Evolutionary conservation across 2,329 filamentous ascomycete genomes (phyloP).

Genomic region (Rasamsonia emersonii): DNA sequence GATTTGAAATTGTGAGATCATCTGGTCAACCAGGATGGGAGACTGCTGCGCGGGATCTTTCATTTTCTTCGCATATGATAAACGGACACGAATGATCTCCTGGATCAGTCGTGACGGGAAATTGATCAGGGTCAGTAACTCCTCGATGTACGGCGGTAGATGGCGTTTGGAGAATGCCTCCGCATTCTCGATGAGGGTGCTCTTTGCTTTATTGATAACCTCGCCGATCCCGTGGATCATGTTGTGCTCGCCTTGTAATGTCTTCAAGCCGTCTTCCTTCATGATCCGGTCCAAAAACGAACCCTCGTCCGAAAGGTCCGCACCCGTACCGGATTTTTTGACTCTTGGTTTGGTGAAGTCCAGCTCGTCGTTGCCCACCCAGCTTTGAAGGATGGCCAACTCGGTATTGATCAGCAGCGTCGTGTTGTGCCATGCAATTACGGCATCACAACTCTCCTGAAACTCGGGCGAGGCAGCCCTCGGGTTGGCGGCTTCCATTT

Average conservation of each 20-base stretch:
- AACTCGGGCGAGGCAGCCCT: constrained; percentile 69
- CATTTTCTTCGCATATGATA: constrained; percentile 89
- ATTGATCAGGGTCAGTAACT: constrained; percentile 90
- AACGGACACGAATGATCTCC: constrained; percentile 86
- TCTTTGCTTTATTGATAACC: constrained; percentile 89
- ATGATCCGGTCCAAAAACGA: constrained; percentile 90
- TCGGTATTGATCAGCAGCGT: constrained; percentile 94
- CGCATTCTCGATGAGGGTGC: constrained; percentile 78
- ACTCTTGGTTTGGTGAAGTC: constrained; percentile 74
- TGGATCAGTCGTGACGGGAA: constrained; percentile 93
- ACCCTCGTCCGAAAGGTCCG: constrained; percentile 76
- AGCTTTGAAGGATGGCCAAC: constrained; percentile 80
- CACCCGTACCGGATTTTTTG: constrained; percentile 57
- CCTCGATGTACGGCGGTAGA: constrained; percentile 91
- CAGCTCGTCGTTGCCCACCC: constrained; percentile 93
- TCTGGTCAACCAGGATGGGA: constrained; percentile 89
- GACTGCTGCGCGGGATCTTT: constrained; percentile 90
- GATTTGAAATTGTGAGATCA: constrained; percentile 95
- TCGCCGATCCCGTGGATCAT: constrained; percentile 76
- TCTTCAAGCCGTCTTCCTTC: constrained; percentile 92
- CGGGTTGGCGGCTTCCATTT: constrained; percentile 67
- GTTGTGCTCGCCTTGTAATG: constrained; percentile 71
- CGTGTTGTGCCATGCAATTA: constrained; percentile 95
- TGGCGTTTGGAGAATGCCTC: constrained; percentile 79
- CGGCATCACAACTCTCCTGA: constrained; percentile 73